Conservation (phyloP, 768 basidiomycete species). For the Boletus barrowsii region DNA sequence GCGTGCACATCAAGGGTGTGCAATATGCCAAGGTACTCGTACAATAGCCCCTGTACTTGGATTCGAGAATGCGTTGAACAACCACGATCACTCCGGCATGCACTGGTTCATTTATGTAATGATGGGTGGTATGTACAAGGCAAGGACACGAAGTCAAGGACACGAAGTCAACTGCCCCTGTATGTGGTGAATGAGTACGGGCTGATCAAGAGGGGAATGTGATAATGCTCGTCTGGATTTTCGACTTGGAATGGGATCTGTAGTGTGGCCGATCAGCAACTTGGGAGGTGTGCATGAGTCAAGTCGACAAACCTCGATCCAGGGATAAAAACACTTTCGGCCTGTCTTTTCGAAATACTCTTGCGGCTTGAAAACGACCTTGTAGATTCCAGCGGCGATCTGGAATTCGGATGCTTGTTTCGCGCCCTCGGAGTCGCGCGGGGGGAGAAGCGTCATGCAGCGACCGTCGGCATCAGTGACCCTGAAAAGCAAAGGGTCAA, state of each 20-base stretch:
- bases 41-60: conserved; percentile 31
- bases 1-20: conserved; percentile 71
- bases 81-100: neutral
- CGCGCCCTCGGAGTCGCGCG: conserved; percentile 44
- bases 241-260: conserved; percentile 78
- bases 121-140: too few species aligned
- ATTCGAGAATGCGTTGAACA: conserved; percentile 5
- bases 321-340: conserved; percentile 80
- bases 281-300: neutral
- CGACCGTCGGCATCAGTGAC: conserved; percentile 80
- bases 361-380: conserved; percentile 80
- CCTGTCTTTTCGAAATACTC: conserved; percentile 70
- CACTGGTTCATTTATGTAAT: neutral
- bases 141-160: neutral
- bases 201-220: conserved; percentile 88
- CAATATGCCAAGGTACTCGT: conserved; percentile 74
- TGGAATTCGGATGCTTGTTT: conserved; percentile 38
- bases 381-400: conserved; percentile 60
- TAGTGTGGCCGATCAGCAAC: conserved; percentile 6
- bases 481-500: conserved; percentile 36
- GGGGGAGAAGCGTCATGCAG: conserved; percentile 71
- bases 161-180: conserved; percentile 68
- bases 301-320: conserved; percentile 72
- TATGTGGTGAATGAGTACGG: conserved; percentile 93
- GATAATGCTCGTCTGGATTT: conserved; percentile 79